Conservation (phyloP, 164 flowering plant genomes). For the Amborella trichopoda region DNA sequence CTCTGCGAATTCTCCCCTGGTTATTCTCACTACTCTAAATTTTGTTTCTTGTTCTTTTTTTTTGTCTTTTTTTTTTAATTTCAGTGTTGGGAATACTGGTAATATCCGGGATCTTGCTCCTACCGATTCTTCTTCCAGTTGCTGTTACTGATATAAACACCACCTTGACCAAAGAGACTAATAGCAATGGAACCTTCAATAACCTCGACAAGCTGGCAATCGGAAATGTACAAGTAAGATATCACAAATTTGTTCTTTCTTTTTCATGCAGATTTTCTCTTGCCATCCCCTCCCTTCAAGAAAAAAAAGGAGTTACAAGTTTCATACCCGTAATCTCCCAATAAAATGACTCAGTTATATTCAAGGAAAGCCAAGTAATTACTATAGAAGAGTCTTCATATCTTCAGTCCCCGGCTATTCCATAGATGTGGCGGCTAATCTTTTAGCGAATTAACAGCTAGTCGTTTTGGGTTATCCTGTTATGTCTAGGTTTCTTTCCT, state of each 20-base stretch:
- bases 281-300: no score
- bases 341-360: no score
- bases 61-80: conserved; percentile 6
- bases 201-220: conserved; percentile 74
- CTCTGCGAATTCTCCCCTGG: background rate
- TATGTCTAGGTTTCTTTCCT: no score
- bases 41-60: background rate
- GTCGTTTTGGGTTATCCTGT: no score
- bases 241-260: background rate
- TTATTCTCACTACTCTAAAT: background rate
- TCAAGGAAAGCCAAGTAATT: no score
- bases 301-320: no score
- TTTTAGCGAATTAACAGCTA: no score
- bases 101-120: conserved; percentile 47
- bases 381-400: no score
- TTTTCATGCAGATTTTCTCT: background rate
- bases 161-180: conserved; percentile 5
- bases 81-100: conserved; percentile 70
- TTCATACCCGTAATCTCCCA: no score
- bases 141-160: conserved; percentile 44
- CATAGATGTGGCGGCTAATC: no score
- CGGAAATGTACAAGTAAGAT: conserved; percentile 60
- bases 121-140: conserved; percentile 72
- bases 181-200: conserved; percentile 42
- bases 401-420: no score